Percentiles rank a stretch among this genome's conserved stretches.
These are phyloP conservation scores for Melocanna baccifera DNA, from an alignment of 176 grass and related monocot species.

Conservation along the genomic window DNA sequence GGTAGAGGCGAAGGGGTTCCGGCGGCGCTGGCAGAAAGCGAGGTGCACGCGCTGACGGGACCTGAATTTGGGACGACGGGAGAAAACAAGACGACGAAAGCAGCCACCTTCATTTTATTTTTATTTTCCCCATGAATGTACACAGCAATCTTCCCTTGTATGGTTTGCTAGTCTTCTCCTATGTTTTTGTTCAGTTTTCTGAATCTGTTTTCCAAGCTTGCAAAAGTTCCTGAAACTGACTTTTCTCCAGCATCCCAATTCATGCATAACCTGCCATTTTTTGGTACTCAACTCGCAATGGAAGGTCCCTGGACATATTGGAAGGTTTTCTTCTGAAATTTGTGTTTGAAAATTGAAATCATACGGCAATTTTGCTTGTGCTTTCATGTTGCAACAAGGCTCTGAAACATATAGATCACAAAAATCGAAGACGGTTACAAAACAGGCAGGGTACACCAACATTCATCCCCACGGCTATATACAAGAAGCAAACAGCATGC, in stretches of 20 bases:
- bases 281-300: not conserved
- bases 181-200: not conserved
- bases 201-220: not conserved
- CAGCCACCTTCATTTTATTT: not conserved
- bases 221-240: not conserved
- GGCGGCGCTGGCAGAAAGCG: not conserved
- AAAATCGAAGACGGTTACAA: slow-evolving; percentile 34
- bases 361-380: not conserved
- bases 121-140: not conserved
- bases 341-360: slow-evolving; percentile 7
- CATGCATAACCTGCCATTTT: not conserved
- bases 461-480: slow-evolving; percentile 45
- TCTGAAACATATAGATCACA: slow-evolving; percentile 12
- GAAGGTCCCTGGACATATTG: not conserved
- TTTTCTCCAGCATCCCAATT: not conserved
- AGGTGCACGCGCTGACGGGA: not conserved
- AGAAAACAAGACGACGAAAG: too few relatives aligned
- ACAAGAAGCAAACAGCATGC: slow-evolving; percentile 50
- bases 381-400: slow-evolving; percentile 27
- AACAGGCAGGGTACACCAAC: slow-evolving; percentile 33
- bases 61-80: not conserved
- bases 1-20: too few relatives aligned
- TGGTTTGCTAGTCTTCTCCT: not conserved
- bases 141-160: not conserved
- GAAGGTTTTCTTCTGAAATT: not conserved